Conservation (phyloP, 2,329 filamentous ascomycete species). For the Xylaria arbuscula region DNA sequence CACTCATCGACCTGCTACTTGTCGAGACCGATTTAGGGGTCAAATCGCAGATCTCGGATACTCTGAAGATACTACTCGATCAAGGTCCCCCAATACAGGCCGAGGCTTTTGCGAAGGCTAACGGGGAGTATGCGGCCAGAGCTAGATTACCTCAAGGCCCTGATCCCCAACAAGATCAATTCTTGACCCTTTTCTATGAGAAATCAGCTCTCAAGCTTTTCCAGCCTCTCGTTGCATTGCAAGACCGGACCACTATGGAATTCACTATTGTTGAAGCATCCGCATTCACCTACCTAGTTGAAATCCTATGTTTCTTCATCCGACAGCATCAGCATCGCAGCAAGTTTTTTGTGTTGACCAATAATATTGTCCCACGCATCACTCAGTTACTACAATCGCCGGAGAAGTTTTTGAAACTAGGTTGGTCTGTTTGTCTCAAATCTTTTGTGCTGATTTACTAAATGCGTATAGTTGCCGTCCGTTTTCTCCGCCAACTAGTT, state of each 20-base stretch:
- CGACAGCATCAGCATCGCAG: constrained; percentile 87
- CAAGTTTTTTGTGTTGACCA: constrained; percentile 86
- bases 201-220: constrained; percentile 87
- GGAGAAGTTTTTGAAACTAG: constrained; percentile 92
- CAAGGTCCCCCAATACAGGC: constrained; percentile 63
- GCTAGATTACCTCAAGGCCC: constrained; percentile 57
- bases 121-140: constrained; percentile 75
- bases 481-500: constrained; percentile 91
- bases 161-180: constrained; percentile 83
- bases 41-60: constrained; percentile 94
- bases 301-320: constrained; percentile 94
- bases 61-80: constrained; percentile 93
- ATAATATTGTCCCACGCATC: constrained; percentile 82
- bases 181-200: constrained; percentile 91
- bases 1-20: constrained; percentile 88
- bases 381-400: constrained; percentile 83
- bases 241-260: constrained; percentile 73
- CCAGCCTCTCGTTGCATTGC: constrained; percentile 83
- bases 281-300: constrained; percentile 90
- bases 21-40: constrained; percentile 93
- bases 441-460: constrained; percentile 20
- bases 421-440: constrained; percentile 60
- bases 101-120: constrained; percentile 71
- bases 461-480: constrained; percentile 75
- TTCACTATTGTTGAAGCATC: constrained; percentile 86